Base-by-base conservation (phyloP, 257 asterid genomes). In the Solanum neorickii region DNA sequence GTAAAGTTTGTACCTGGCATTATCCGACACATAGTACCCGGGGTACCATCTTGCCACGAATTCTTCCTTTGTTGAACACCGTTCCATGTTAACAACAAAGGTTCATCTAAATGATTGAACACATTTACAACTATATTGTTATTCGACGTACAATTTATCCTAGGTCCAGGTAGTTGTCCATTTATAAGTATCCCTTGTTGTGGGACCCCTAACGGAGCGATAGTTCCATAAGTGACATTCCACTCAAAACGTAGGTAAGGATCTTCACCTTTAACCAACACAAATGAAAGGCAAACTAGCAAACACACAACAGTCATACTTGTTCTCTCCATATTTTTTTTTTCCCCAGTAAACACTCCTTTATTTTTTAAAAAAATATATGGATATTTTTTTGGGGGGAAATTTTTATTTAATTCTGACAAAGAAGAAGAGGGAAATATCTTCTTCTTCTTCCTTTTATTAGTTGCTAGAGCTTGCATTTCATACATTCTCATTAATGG, bases 11-110 rank as follows among this genome's bases (percentile, higher is more conserved):
- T 60, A 8, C 88, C 88, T 11, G 88, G 88, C 86, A 56, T 73
- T 62, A 86, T 86, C 16, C 86, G 88, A 31, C 88, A 86, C 86
- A 41, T 86, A 77, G 88, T 76, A 37, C 88, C 86, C 16, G 84
- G 86, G n/a, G 73, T 86, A 35, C 88, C 86, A 11, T 86, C 88
- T 21, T 86, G 88, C 88, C 88, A 86, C 9, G 86, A 86, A 31
- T 86, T 76, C 86, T 86, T 86, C 46, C 88, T 76, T 12, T 86
- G 88, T 15, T 86, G 88, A 27, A 86, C 21, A n/a, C 88, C 77
- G 12, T 83, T 62, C 86, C 86, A 83, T 33, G 86, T 83, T 3
- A 83, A 23, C n/a, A 83, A 41, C 76, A 83, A 83, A 3, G 86
- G 86, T 35, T 83, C 86, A n/a, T 83, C 86, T 18, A 83, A 23